Percentiles rank a stretch among this genome's conserved stretches.
These are phyloP conservation scores for Mycena alexandri DNA, from an alignment of 768 basidiomycete genomes.

Conservation along the genomic window DNA sequence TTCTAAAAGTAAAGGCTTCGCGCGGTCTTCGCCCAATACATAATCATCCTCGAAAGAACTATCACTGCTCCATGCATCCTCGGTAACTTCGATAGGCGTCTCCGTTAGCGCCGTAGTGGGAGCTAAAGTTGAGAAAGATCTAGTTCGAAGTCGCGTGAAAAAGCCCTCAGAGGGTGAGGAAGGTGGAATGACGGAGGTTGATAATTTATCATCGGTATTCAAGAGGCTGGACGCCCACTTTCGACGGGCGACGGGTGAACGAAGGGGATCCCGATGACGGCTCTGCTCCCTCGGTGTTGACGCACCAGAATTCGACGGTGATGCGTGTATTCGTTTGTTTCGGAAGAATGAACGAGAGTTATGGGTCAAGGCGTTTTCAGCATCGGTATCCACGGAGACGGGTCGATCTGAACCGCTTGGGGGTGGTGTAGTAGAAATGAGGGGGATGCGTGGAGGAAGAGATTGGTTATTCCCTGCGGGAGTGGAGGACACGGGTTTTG, in stretches of 20 bases:
- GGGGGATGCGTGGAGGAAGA: conserved; percentile 33
- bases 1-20: neutral
- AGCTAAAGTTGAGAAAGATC: conserved; percentile 59
- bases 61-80: conserved; percentile 69
- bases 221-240: conserved; percentile 63
- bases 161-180: conserved; percentile 45
- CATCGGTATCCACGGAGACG: conserved; percentile 83
- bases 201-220: conserved; percentile 40
- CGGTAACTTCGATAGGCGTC: conserved; percentile 42
- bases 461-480: conserved; percentile 29
- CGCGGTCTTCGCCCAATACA: conserved; percentile 29
- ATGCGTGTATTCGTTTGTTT: conserved; percentile 58
- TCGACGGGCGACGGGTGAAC: conserved; percentile 57
- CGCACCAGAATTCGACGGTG: conserved; percentile 48
- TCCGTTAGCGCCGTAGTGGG: conserved; percentile 50
- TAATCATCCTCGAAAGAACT: conserved; percentile 66
- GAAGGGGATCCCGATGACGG: conserved; percentile 52
- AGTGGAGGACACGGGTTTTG: conserved; percentile 36
- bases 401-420: conserved; percentile 64
- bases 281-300: conserved; percentile 48
- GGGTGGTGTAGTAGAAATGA: conserved; percentile 47
- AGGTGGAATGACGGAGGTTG: conserved; percentile 20
- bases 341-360: conserved; percentile 66
- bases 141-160: conserved; percentile 57
- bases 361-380: conserved; percentile 76